Evolutionary conservation across 225 moss, liverwort and hornwort genomes (phyloP).

Genomic region (Physcomitrium patens): DNA sequence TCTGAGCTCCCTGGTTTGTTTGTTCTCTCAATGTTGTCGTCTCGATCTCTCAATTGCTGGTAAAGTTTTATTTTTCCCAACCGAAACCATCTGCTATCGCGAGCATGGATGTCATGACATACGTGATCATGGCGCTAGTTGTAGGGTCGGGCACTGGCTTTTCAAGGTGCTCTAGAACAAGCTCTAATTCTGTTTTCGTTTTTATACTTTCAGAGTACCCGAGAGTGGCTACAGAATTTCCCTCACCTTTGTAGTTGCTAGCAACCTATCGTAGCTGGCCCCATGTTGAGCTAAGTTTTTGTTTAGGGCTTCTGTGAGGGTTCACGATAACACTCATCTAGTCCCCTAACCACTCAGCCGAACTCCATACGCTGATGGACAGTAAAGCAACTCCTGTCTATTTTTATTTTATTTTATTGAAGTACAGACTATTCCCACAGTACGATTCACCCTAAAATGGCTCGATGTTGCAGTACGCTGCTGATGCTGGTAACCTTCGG

Average conservation of each 20-base stretch:
- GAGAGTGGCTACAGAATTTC: not conserved
- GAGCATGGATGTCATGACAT: not conserved
- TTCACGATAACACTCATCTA: too few relatives aligned
- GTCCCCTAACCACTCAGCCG: not conserved
- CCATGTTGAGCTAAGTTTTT: not conserved
- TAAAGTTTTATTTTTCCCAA: not conserved
- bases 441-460: constrained; percentile 30
- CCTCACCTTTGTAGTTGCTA: not conserved
- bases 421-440: not conserved
- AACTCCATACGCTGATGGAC: not conserved
- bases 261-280: constrained; percentile 1
- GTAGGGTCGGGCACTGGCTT: not conserved
- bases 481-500: constrained; percentile 57
- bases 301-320: constrained; percentile 15
- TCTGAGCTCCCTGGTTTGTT: not conserved
- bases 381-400: not conserved
- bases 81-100: not conserved
- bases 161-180: constrained; percentile 5
- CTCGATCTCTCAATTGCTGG: not conserved
- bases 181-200: not conserved
- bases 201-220: not conserved
- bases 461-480: constrained; percentile 58
- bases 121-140: not conserved
- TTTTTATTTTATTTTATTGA: not conserved
- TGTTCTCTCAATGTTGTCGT: too few relatives aligned